Evolutionary conservation across 2,329 filamentous ascomycete species (phyloP).

Genomic region (Alternaria brassicae): DNA sequence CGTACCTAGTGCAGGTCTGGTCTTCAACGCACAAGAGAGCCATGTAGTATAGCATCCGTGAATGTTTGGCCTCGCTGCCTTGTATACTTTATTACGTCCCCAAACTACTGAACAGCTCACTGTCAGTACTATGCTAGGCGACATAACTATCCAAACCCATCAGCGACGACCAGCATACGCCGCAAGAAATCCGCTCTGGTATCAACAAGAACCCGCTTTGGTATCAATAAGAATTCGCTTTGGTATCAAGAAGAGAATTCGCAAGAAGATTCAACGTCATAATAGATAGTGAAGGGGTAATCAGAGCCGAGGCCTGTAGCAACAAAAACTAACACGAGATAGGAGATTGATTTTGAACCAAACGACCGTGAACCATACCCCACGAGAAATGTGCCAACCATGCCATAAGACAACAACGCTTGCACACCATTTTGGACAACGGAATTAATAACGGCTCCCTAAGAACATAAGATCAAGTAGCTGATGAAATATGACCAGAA

Average conservation of each 20-base stretch:
- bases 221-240: slow-evolving; percentile 16
- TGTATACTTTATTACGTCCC: neutral
- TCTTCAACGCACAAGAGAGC: neutral
- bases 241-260: slow-evolving; percentile 29
- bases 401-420: slow-evolving; percentile 29
- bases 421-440: slow-evolving; percentile 37
- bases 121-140: slow-evolving; percentile 1
- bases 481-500: slow-evolving; percentile 39
- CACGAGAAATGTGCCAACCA: slow-evolving; percentile 37
- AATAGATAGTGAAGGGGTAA: slow-evolving; percentile 32
- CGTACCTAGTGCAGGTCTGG: slow-evolving; percentile 1
- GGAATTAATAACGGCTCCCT: slow-evolving; percentile 35
- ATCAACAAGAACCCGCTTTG: slow-evolving; percentile 10
- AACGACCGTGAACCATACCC: slow-evolving; percentile 32
- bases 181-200: slow-evolving; percentile 2
- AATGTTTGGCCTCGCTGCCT: neutral
- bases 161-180: slow-evolving; percentile 1
- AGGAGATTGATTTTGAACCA: slow-evolving; percentile 39
- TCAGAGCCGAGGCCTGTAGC: slow-evolving; percentile 18
- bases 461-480: slow-evolving; percentile 43
- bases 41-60: neutral
- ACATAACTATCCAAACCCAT: neutral
- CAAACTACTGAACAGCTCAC: neutral
- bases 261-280: slow-evolving; percentile 32
- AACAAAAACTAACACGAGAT: slow-evolving; percentile 24